Percentiles rank a stretch among this genome's conserved stretches.
Evolutionary conservation across 2,329 filamentous ascomycete species (phyloP).

Genomic region (Zymoseptoria ardabiliae): DNA sequence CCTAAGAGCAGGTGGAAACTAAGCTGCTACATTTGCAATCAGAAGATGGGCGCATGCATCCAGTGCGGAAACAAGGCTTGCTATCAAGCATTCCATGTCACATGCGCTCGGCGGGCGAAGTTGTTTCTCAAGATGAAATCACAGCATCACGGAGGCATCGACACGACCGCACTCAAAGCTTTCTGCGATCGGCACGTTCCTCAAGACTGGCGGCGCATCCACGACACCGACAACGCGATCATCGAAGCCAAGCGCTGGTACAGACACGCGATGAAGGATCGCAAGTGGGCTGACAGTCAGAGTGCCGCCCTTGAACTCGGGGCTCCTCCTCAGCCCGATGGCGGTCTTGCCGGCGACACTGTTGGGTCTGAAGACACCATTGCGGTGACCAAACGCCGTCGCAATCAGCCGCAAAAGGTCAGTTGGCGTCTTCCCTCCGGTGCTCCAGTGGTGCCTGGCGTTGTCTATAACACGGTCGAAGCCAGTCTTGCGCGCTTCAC

Average conservation of each 20-base stretch:
- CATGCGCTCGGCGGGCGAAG: constrained; percentile 79
- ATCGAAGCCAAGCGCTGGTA: constrained; percentile 83
- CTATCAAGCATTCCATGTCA: constrained; percentile 95
- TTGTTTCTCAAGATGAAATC: constrained; percentile 97
- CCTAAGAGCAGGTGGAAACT: constrained; percentile 81
- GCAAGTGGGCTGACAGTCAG: constrained; percentile 88
- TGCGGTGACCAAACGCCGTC: constrained; percentile 52
- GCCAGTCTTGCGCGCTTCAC: constrained; percentile 74
- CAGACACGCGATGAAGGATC: constrained; percentile 77
- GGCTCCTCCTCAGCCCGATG: constrained; percentile 49
- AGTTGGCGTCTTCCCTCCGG: constrained; percentile 91
- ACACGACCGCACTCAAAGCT: constrained; percentile 78
- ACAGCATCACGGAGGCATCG: constrained; percentile 70
- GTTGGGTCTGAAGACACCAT: constrained; percentile 42
- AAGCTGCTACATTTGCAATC: constrained; percentile 91
- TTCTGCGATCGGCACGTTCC: constrained; percentile 96
- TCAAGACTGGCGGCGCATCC: constrained; percentile 77
- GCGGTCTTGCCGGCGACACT: constrained; percentile 37
- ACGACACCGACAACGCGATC: constrained; percentile 72
- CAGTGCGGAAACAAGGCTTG: constrained; percentile 97
- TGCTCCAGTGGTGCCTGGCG: constrained; percentile 85
- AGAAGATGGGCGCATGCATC: constrained; percentile 96
- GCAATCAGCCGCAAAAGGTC: constrained; percentile 55
- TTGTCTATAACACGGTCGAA: constrained; percentile 80
- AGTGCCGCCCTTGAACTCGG: constrained; percentile 72